Evolutionary conservation across 352 stramenopile species (phyloP).

Genomic region (Aphanomyces cochlioides): DNA sequence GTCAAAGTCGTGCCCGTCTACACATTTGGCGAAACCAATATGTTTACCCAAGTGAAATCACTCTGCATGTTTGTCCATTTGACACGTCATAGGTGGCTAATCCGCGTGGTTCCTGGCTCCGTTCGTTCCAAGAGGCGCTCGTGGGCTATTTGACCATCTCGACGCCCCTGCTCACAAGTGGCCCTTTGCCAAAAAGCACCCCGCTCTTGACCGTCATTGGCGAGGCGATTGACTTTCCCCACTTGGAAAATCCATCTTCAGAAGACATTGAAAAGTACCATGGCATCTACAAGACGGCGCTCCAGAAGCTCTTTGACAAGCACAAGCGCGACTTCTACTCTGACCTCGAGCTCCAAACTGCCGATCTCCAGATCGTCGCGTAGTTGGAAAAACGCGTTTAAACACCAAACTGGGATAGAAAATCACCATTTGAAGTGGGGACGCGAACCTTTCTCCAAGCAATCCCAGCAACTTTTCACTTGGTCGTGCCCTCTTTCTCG

Average conservation of each 20-base stretch:
- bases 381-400: slow-evolving; percentile 20
- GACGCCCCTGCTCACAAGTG: slow-evolving; percentile 40
- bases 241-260: slow-evolving; percentile 41
- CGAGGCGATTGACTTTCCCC: slow-evolving; percentile 41
- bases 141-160: slow-evolving; percentile 45
- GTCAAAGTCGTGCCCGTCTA: slow-evolving; percentile 63
- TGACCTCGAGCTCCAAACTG: slow-evolving; percentile 32
- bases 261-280: slow-evolving; percentile 50
- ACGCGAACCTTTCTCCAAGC: too few relatives aligned
- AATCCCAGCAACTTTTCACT: too few relatives aligned
- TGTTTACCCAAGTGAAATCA: slow-evolving; percentile 42
- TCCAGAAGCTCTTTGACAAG: slow-evolving; percentile 50
- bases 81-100: slow-evolving; percentile 39
- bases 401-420: neutral
- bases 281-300: slow-evolving; percentile 40
- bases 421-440: too few relatives aligned
- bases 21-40: slow-evolving; percentile 60
- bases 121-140: slow-evolving; percentile 39
- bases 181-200: slow-evolving; percentile 38
- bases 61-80: neutral
- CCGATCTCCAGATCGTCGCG: slow-evolving; percentile 39
- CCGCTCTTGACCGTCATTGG: slow-evolving; percentile 46
- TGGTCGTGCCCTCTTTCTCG: too few relatives aligned
- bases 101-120: slow-evolving; percentile 40
- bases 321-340: slow-evolving; percentile 47